Evolutionary conservation across 2,329 filamentous ascomycete species (phyloP).

Genomic region (Cephalotrichum gorgonifer): DNA sequence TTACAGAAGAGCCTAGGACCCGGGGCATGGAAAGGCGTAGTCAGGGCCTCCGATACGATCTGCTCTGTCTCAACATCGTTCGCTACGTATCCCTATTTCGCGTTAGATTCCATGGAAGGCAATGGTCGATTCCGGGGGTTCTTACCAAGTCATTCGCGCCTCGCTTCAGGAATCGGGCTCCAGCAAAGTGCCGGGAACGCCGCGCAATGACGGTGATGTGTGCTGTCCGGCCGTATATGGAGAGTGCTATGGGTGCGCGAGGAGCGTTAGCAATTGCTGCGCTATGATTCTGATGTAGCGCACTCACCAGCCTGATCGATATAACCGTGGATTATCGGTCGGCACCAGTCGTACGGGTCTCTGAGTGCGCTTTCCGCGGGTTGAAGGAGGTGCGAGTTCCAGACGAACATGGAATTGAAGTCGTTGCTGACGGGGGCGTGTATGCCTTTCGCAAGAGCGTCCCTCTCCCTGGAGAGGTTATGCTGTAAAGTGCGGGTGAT

Average conservation of each 20-base stretch:
- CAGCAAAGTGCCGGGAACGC: constrained; percentile 86
- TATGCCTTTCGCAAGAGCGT: constrained; percentile 55
- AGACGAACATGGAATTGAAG: constrained; percentile 94
- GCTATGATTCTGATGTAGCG: background rate
- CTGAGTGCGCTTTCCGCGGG: constrained; percentile 62
- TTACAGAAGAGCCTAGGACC: constrained; percentile 78
- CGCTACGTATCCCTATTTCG: constrained; percentile 69
- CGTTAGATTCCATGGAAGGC: background rate
- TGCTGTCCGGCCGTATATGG: constrained; percentile 77
- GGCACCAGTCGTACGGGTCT: constrained; percentile 89
- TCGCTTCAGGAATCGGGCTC: constrained; percentile 86
- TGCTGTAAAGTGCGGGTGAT: constrained; percentile 86
- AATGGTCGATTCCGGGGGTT: background rate
- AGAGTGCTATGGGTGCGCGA: constrained; percentile 39
- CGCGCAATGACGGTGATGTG: constrained; percentile 92
- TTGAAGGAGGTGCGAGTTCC: constrained; percentile 83
- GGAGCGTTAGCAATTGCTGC: background rate
- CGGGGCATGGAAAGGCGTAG: constrained; percentile 90
- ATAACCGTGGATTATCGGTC: constrained; percentile 91
- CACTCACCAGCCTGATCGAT: constrained; percentile 67
- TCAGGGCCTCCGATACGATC: constrained; percentile 88
- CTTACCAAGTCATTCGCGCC: constrained; percentile 74
- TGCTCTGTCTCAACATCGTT: constrained; percentile 99
- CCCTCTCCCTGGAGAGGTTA: constrained; percentile 76
- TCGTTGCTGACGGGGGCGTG: constrained; percentile 49